Evolutionary conservation across 2,329 filamentous ascomycete species (phyloP).

Genomic region (Ceratocystis albifundus): DNA sequence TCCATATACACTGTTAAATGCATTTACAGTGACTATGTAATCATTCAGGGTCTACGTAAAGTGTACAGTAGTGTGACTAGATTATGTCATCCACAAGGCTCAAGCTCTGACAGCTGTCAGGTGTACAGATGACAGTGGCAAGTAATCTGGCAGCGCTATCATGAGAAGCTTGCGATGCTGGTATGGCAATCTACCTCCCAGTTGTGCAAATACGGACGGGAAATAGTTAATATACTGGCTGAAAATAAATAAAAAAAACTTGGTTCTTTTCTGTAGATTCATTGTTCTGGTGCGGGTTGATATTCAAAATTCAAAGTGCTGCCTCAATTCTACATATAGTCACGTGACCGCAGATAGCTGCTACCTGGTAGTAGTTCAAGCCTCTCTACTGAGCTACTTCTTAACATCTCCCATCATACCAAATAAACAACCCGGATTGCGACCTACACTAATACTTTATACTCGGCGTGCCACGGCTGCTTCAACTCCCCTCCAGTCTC

Average conservation of each 20-base stretch:
- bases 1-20: no score
- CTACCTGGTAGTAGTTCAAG: neutral
- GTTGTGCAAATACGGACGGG: no score
- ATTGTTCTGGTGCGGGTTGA: neutral
- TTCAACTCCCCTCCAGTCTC: no score
- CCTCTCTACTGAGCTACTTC: neutral
- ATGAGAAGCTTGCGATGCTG: neutral
- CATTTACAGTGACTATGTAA: no score
- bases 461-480: no score
- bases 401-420: neutral
- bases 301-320: neutral
- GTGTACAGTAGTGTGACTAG: no score
- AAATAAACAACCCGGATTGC: neutral
- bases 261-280: neutral
- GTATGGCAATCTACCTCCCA: no score
- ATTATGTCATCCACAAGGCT: neutral
- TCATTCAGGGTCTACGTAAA: no score
- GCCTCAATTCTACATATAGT: neutral
- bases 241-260: no score
- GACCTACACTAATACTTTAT: no score
- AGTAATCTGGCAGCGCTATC: neutral
- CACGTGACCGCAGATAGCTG: neutral
- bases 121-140: neutral
- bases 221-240: no score
- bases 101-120: slow-evolving; percentile 7